Base-by-base conservation (phyloP, 805 yeast species). In the Saccharomycopsis babjevae region DNA sequence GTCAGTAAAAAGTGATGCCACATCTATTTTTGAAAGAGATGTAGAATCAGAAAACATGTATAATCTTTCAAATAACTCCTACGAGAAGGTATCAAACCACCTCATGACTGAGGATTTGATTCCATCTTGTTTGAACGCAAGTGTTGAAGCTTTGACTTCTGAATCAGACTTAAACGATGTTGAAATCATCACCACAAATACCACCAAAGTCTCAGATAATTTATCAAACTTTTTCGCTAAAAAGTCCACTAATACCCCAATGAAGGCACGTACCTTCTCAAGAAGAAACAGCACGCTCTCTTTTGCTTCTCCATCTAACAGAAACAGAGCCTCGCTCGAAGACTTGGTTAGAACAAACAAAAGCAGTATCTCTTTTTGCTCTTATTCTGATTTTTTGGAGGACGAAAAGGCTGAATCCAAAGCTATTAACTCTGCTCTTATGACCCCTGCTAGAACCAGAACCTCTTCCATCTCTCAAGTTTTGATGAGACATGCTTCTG, bases 1-100 rank as follows among this genome's bases (percentile, higher is more conserved):
- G 11, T 56, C 59, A 1, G 58, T 57, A 39, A 46, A 22, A 16
- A 59, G 58, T 28, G 42, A 39, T 30, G 59, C 58, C 18, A 46
- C 61, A 5, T 61, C 63, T 4, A 63, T 63, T 40, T 63, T 63
- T 57, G 65, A 63, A 55, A 56, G 65, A 43, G 63, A 61, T 50
- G 64, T 63, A 18, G 65, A 63, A 50, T 38, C 56, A 5, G 55
- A 28, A 25, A 61, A 57, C 28, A 22, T 56, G 5, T 60, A 54
- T 54, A 59, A 61, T 18, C 16, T 60, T 16, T 52, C 61, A 34
- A 62, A 43, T 32, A 28, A 43, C n/a, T 60, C 62, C 13, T 30
- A 60, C 5, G 43, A 43, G 20, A 60, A 22, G 28, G 22, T 54
- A 2, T 61, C 63, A 13, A 25, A 30, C 10, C 61, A 61, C 50